Evolutionary conservation across 2,329 filamentous ascomycete species (phyloP), one percentile per base, ranked within the genome.

Genomic region (Eutypella sp.): DNA sequence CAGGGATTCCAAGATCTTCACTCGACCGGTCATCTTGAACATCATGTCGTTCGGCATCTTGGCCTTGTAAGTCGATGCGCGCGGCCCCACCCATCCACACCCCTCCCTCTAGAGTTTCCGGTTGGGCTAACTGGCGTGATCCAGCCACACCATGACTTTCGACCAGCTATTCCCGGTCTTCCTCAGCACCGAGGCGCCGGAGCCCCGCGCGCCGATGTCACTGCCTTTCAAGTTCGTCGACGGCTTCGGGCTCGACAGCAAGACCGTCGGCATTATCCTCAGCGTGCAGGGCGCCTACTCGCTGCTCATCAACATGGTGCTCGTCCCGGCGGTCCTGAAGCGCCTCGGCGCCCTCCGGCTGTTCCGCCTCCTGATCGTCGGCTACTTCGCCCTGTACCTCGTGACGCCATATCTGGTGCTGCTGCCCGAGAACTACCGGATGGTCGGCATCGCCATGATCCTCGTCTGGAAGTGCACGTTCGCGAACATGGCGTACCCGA

Each of bases 81-180:
- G n/a, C n/a, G n/a, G n/a, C n/a, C n/a, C n/a, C n/a, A n/a, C n/a
- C n/a, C n/a, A n/a, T n/a, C n/a, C n/a, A n/a, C n/a, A n/a, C n/a
- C n/a, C 45, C 6, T 41, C 11, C n/a, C 18, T 11, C 11, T n/a
- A 10, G 36, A 25, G 33, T 9, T 42, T 10, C 3, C 11, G 5
- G 3, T 24, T 40, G 19, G 15, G 56, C 51, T 62, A 40, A 46
- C 37, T 54, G 24, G 46, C 46, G 11, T 13, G 11, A 25, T 25
- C 50, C 34, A 96, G 91, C 71, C 92, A 97, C 70, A 96, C 92
- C 11, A 96, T 99, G 68, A 95, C 91, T 0, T 93, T 95, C 57
- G 93, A 99, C 67, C 88, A 96, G 61, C 78, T 97, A 41, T 84
- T 97, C 57, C 92, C 93, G 0, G 87, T 96, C 2, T 89, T 99